Evolutionary conservation across 345 rosid species (phyloP).

Genomic region (Noccaea bulbosa): DNA sequence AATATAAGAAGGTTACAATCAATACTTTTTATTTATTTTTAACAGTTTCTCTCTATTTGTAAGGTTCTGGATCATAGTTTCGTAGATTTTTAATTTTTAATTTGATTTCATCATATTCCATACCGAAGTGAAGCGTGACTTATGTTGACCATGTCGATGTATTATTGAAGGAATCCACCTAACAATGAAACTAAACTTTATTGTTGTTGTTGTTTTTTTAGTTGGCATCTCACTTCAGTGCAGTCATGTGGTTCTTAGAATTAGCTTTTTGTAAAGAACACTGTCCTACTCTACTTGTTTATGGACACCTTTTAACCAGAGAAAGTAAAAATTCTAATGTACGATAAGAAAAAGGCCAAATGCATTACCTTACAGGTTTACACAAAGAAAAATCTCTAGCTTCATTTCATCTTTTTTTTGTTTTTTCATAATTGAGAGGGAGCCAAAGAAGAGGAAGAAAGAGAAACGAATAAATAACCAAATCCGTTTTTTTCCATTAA

Average conservation of each 20-base stretch:
- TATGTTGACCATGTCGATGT: conserved; percentile 9
- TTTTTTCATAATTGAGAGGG: conserved; percentile 9
- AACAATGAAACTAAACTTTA: not conserved
- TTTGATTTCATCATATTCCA: too few species aligned
- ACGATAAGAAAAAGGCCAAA: not conserved
- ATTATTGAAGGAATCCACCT: not conserved
- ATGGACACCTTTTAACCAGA: not conserved
- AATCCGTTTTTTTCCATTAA: not conserved
- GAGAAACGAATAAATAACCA: not conserved
- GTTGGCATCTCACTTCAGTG: conserved; percentile 17
- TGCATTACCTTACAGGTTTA: not conserved
- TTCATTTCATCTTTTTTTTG: not conserved
- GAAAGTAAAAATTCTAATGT: too few species aligned
- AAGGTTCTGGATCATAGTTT: not conserved
- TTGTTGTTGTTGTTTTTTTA: not conserved
- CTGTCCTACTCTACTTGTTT: not conserved
- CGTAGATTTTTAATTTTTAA: not conserved
- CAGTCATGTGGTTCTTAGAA: conserved; percentile 9
- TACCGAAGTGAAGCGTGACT: conserved; percentile 2
- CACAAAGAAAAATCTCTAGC: not conserved
- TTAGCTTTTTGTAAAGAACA: not conserved
- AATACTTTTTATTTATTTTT: not conserved
- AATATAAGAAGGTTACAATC: not conserved
- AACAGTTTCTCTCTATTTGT: not conserved
- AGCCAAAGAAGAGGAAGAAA: not conserved